Base-by-base conservation (phyloP, 2,329 filamentous ascomycete species). In the Botrytis fabae region DNA sequence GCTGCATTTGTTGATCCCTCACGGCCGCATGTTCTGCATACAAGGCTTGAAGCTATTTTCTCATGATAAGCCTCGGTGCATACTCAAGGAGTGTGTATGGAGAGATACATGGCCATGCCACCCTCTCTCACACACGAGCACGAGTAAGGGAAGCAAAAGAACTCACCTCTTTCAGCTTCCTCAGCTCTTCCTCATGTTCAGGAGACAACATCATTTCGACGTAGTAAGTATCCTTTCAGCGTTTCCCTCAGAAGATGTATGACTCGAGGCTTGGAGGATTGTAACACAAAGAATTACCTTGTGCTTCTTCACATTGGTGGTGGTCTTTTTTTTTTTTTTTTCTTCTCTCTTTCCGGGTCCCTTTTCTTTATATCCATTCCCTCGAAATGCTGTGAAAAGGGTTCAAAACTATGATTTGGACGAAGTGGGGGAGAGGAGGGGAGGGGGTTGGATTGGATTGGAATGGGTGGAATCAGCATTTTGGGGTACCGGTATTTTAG, bases 101-200 rank as follows among this genome's bases (percentile, higher is more conserved):
- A 44, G 2, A 63, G 61, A 44, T 28, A 32, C 16, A 63, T 44
- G 25, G 32, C 6, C 20, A 28, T 54, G 66, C 42, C 28, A 57
- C n/a, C 12, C 22, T n/a, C 48, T 51, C 48, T n/a, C 48, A 51
- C 12, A 51, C 48, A 51, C 48, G 48, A n/a, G 25, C 25, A n/a
- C 25, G 48, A 51, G 48, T 4, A 51, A n/a, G 48, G 48, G n/a
- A 51, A 14, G 48, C 10, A 51, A 62, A 10, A 51, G 42, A 70
- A 70, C 74, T 65, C 44, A 77, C 76, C 73, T 77, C 71, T 61
- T 74, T 61, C 6, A 77, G 73, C 71, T 72, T 71, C 73, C 73
- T 72, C n/a, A 70, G 51, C 64, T 76, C 70, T 64, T 61, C 46
- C 38, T 74, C 71, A 68, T 75, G 73, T 59, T 75, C 73, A 60